Base-by-base conservation (phyloP, 345 rosid species). In the Eucalyptus regnans region DNA sequence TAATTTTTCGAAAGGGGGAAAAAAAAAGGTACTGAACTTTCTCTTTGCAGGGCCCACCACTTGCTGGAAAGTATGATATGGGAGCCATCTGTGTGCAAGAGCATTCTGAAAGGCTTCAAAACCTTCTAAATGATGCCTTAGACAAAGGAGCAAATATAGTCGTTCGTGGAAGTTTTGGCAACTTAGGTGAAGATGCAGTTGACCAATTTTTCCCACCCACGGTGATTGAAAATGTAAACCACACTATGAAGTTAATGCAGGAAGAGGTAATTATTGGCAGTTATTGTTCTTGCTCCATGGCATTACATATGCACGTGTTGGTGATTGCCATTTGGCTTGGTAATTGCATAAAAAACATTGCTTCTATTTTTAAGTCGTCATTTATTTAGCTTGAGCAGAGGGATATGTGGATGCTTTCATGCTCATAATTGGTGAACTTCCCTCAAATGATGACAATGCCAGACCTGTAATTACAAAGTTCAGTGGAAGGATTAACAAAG, bases 131-230 rank as follows among this genome's bases (percentile, higher is more conserved):
- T 91, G 99, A 98, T 92, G 99, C 99, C 66, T 81, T 94, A 88
- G 97, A 96, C 89, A 95, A 97, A 92, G 99, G 99, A 91, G 99
- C 99, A 66, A 97, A 94, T 86, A 97, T 97, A 83, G 92, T 93
- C 60, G 97, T 95, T 86, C 96, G 99, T 41, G 99, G 99, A 91
- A 97, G 99, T 93, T 95, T 97, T 89, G 99, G 99, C 93, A 94
- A 94, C 93, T 93, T 98, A 60, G 95, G 94, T 64, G 98, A 94
- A 93, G 99, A 92, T 93, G 98, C 98, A 50, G 99, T 97, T 11
- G 99, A 98, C 92, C 99, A 98, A 87, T 98, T 94, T 89, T 98
- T 95, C 90, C 99, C 99, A 33, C 99, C 99, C 71, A 97, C 99
- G 5, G 96, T 97, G 88, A 92, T 97, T 89, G 93, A 93, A 88